phyloP scores from a whole-genome alignment of 768 basidiomycete genomes.

The Auricularia sp. region DNA sequence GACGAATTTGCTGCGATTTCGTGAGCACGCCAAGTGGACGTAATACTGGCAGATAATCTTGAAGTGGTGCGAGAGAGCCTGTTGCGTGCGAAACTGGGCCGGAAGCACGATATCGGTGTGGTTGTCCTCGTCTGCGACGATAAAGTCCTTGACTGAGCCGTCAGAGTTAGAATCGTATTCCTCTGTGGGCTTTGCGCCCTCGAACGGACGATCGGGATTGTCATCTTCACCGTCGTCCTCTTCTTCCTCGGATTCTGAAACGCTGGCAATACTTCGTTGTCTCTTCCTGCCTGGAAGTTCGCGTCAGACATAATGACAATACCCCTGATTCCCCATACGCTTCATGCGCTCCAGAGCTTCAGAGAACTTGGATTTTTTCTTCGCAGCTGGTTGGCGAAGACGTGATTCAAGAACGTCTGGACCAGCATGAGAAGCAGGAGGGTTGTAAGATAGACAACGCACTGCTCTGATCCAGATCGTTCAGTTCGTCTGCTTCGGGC shows the following conservation, averaged over 20 bases:
- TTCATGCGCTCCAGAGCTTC: constrained; percentile 36
- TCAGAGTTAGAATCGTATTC: constrained; percentile 10
- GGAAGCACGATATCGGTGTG: constrained; percentile 42
- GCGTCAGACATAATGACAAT: too few species aligned
- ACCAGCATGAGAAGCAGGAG: too few species aligned
- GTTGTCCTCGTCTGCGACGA: constrained; percentile 49
- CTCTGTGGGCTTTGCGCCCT: constrained; percentile 2
- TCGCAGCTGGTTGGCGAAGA: constrained; percentile 50
- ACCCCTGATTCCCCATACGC: constrained; percentile 15
- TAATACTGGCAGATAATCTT: constrained; percentile 84
- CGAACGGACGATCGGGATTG: constrained; percentile 2
- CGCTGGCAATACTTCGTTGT: constrained; percentile 15
- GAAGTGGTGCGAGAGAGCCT: constrained; percentile 70
- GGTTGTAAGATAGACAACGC: neutral
- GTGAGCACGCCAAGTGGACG: constrained; percentile 62
- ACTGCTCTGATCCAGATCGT: neutral
- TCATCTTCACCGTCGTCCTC: constrained; percentile 16
- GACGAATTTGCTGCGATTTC: neutral
- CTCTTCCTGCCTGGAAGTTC: neutral
- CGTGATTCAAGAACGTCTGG: constrained; percentile 56
- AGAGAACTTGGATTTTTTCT: constrained; percentile 41
- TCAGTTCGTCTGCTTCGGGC: neutral
- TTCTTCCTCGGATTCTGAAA: constrained; percentile 6
- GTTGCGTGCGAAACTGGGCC: constrained; percentile 69
- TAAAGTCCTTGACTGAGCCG: constrained; percentile 31